Evolutionary conservation across 768 basidiomycete species (phyloP), one percentile per base, ranked within the genome.

Genomic region (Tricholoma bakamatsutake): DNA sequence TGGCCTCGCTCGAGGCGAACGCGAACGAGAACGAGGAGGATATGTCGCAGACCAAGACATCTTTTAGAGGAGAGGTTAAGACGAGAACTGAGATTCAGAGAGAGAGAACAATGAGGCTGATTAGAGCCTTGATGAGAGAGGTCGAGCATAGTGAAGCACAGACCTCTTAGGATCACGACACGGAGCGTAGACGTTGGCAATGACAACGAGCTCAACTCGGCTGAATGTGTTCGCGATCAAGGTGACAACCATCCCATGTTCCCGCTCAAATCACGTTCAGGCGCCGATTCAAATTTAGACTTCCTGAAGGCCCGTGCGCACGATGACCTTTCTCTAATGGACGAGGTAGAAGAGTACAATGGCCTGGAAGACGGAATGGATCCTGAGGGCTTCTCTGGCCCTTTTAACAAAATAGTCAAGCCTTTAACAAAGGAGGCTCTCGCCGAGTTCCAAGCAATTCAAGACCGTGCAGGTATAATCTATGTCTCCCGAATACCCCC

Each of bases 401-500:
- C 80, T 9, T 63, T 69, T 13, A 76, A 80, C 56, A 83, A 83
- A 67, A 74, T 78, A 3, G 78, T 92, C 54, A 86, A 89, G 63
- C 89, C 89, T 0, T 71, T 93, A 49, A 88, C 85, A 2, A 76
- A 79, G 5, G 88, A 90, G 67, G 88, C 85, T 6, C 76, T 93
- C 47, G 86, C 84, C 43, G 82, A 79, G 17, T 93, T 87, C 72
- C 83, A 86, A 62, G 80, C 80, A 30, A 83, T 82, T 1, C 88
- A 89, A 65, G 82, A 87, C 31, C 78, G 79, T 39, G 84, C 93
- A 17, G 95, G 95, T 0, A 84, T 98, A 51, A 74, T 98, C 49
- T 99, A 98, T 70, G 92, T 99, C 42, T 97, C 94, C 13, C 81
- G 97, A 31, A 88, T 98, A 64, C 97, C 97, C 2, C 97, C 97